Base-by-base conservation (phyloP, 2,329 filamentous ascomycete genomes). In the Calonectria leucothoes region DNA sequence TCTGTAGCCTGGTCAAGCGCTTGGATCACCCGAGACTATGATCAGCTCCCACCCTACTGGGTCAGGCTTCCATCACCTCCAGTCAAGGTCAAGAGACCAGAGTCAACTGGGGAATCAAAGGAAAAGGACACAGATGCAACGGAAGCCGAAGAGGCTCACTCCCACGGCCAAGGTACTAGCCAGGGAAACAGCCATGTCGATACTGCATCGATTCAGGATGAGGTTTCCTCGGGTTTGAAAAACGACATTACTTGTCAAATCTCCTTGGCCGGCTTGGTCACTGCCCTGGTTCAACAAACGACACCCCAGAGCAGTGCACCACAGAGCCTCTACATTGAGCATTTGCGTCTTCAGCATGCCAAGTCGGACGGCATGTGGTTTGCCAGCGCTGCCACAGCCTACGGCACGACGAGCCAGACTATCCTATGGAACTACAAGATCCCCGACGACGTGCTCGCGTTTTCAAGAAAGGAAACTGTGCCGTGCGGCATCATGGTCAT, bases 351-450 rank as follows among this genome's bases (percentile, higher is more conserved):
- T 42, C 82, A 81, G 42, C 57, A 76, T 12, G 78, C 70, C 27
- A 82, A 77, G 33, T 83, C 82, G 0, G 82, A 84, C 35, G 89
- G 89, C 11, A 81, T 86, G 12, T 92, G 91, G 90, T 92, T 92
- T 75, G 88, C 90, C 33, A 88, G 86, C 72, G 87, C 87, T 1
- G 86, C 86, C 0, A 92, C 90, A 1, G 90, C 91, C 0, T 88
- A 89, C 71, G 88, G 88, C 25, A 90, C 88, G 1, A 85, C 87
- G 0, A 88, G 85, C 64, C 86, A 89, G 75, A 91, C 90, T 0
- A 85, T 91, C 12, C 84, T 92, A 3, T 92, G 91, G 91, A 90
- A 89, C 79, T 92, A 91, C 83, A 86, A 87, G 70, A 91, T 92
- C 59, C 89, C 90, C 0, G 85, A 88, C 25, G 85, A 87, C 4